Base-by-base conservation (phyloP, 306 rosid species). In the Quercus gilva region DNA sequence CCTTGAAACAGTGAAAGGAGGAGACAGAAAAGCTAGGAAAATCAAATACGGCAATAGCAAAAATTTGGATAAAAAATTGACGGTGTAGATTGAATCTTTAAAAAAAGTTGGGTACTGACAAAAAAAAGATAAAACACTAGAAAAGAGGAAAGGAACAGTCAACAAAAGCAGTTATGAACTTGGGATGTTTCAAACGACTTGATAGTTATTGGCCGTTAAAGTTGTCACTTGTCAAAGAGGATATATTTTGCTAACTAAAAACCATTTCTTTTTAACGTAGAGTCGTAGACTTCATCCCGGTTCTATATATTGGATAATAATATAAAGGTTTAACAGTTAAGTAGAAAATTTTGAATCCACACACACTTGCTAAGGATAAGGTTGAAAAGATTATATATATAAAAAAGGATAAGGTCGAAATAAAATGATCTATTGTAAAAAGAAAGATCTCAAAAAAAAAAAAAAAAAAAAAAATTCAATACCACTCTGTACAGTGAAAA, bases 161-260 rank as follows among this genome's bases (percentile, higher is more conserved):
- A 18, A 64, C 63, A 75, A 79, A 43, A 80, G 76, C 78, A 76
- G 72, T 81, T 81, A 69, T 33, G 79, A 18, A 41, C 45, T 67
- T 73, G 76, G 86, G 87, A 83, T 63, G 52, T 57, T 79, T 51
- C 21, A 35, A 86, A 77, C 77, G 56, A 57, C 77, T 78, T 81
- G 88, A 87, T 84, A 84, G 92, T 92, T 90, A 78, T 25, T 77
- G 88, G 87, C 88, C 87, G 94, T 90, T 88, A 72, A 81, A 74
- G 41, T 51, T 70, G 74, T 80, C 65, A 26, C 14, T 41, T 41
- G 53, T 3, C 53, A 49, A 45, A n/a, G 13, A 28, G 37, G 72
- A 55, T 33, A 67, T 49, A 21, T 43, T 43, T 79, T 71, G 49
- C 71, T 1, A 25, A 49, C 53, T 10, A 12, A 49, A 49, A 41